Base-by-base conservation (phyloP, 257 asterid species). In the Orobanche coerulescens region DNA sequence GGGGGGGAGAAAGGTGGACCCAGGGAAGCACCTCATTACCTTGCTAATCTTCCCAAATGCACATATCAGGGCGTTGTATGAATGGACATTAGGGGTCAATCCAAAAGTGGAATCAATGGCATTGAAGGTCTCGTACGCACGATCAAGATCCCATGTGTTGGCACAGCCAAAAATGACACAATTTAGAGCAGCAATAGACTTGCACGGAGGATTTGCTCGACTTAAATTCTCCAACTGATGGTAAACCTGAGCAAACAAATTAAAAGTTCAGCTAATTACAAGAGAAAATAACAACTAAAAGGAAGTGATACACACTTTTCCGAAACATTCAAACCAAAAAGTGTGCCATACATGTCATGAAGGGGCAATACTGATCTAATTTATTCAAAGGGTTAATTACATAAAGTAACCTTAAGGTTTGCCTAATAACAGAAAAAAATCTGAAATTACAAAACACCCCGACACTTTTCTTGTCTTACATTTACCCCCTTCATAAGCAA, bases 121-220 rank as follows among this genome's bases (percentile, higher is more conserved):
- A 61, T 37, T 60, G 73, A 89, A 86, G 50, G 94, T 86, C 81
- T 84, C 87, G 72, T 86, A 86, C 48, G 95, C 95, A 55, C 94
- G 95, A 66, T 89, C 95, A 65, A 82, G 79, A 71, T 89, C 97
- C 95, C 95, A 86, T 48, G 82, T 82, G 75, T 89, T 89, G 58
- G 92, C 94, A 82, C 95, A 86, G 20, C 95, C 97, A 52, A 86
- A 82, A 60, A 86, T 79, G 58, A 89, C 23, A 72, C 97, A 86
- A 58, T 86, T 89, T 57, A 86, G 76, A 16, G 94, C 94, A 46
- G 94, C 83, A 69, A 84, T 72, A 73, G 95, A 89, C 67, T 89
- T 89, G 79, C 73, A 82, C 47, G 95, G 94, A 62, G 89, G 73
- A 50, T 82, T 72, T 2, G 78, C 92, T 50, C 50, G 72, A 69